Base-by-base conservation (phyloP, 1,284 basidiomycete genomes). In the Sanghuangporus weigelae region DNA sequence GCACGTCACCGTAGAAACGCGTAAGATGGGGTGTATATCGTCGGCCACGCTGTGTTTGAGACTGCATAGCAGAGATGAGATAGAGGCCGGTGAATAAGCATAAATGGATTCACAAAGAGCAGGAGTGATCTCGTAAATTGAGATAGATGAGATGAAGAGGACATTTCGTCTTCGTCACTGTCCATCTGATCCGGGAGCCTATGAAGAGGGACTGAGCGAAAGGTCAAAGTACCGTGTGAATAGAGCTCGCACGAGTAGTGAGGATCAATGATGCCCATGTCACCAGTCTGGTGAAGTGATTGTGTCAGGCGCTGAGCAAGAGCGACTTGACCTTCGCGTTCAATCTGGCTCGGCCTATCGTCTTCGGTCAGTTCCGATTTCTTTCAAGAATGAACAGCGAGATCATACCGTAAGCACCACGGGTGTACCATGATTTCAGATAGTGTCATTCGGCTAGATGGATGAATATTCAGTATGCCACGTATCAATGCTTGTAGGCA, bases 401-500 rank as follows among this genome's bases (percentile, higher is more conserved):
- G 51, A 21, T 70, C 78, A 62, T 73, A 89, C 91, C 86, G 84
- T 67, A 80, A 82, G 69, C 85, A 87, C 96, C 96, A 98, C 0
- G 86, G 85, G 73, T 96, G 92, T 5, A 76, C 70, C 64, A 82
- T 81, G 16, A 94, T 83, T 42, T 93, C 86, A 1, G 78, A 70
- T 26, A 98, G 81, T 0, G 85, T 90, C 73, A 93, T 81, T 6
- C 96, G 82, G 62, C 84, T 74, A 3, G 76, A 73, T 0, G 96
- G 88, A 67, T 95, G 83, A 14, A 96, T 74, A 2, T 86, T 84
- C 46, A 98, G 78, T 74, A 97, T 83, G 3, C 87, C 84, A 7
- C 82, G 78, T 16, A 96, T 76, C 1, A 96, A 77, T 12, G 87
- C 93, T 93, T 69, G 55, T 31, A 31, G 23, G 14, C 50, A 19